phyloP scores from a whole-genome alignment of 2,329 filamentous ascomycete species.

The Zasmidium angulare region DNA sequence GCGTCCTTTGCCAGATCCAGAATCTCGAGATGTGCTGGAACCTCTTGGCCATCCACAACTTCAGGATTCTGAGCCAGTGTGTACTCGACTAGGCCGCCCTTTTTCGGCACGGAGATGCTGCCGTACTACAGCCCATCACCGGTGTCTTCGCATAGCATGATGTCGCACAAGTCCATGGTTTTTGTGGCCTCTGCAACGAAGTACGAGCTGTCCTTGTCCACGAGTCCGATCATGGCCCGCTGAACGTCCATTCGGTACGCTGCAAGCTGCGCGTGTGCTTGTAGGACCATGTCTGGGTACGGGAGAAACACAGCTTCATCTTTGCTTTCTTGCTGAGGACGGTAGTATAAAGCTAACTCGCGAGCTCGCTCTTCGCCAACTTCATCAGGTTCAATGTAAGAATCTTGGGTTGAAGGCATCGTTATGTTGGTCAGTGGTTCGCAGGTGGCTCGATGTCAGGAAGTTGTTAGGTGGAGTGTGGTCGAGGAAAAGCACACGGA shows the following conservation, averaged over 20 bases:
- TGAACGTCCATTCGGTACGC: constrained; percentile 49
- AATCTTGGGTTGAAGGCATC: neutral
- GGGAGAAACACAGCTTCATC: constrained; percentile 18
- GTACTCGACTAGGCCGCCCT: constrained; percentile 57
- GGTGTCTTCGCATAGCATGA: constrained; percentile 22
- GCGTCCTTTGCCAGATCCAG: constrained; percentile 32
- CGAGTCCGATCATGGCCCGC: constrained; percentile 53
- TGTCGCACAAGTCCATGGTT: constrained; percentile 40
- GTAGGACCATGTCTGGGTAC: constrained; percentile 41
- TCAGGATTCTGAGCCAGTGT: constrained; percentile 40
- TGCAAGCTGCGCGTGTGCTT: constrained; percentile 51
- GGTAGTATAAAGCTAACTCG: constrained; percentile 29
- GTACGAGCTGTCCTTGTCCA: constrained; percentile 50
- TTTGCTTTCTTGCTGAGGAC: constrained; percentile 19
- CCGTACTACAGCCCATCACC: constrained; percentile 37
- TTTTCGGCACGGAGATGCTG: constrained; percentile 58
- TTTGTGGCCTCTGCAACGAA: constrained; percentile 55
- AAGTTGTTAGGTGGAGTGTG: no score
- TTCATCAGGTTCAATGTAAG: constrained; percentile 21
- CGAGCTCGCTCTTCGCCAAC: constrained; percentile 26
- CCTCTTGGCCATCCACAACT: constrained; percentile 22
- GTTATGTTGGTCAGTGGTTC: neutral
- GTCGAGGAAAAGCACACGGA: no score
- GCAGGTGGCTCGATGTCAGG: no score
- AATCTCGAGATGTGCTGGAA: constrained; percentile 39